These are phyloP conservation scores for Rasamsonia emersonii DNA, from an alignment of 2,329 filamentous ascomycete genomes.

Conservation along the genomic window DNA sequence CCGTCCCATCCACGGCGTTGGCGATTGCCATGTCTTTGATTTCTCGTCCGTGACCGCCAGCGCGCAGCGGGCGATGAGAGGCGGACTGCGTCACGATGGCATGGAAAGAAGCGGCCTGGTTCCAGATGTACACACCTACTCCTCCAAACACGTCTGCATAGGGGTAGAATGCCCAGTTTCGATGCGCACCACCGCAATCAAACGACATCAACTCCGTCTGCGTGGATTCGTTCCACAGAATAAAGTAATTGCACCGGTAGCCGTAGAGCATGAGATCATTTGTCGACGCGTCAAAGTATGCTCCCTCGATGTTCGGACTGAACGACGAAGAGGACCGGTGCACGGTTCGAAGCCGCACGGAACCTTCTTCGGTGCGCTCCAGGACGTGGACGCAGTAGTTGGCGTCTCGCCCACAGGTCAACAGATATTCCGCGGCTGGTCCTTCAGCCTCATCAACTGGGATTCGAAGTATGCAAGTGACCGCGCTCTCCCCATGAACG, in stretches of 20 bases:
- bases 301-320: constrained; percentile 66
- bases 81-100: constrained; percentile 31
- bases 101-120: constrained; percentile 53
- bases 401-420: constrained; percentile 71
- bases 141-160: constrained; percentile 18
- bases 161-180: constrained; percentile 57
- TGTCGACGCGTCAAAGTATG: constrained; percentile 47
- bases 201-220: constrained; percentile 62
- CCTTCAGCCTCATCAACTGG: constrained; percentile 9
- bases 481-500: constrained; percentile 50
- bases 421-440: constrained; percentile 34
- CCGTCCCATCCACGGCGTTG: constrained; percentile 7
- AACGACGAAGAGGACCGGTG: constrained; percentile 64
- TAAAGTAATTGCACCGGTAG: constrained; percentile 69
- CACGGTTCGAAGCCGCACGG: constrained; percentile 42
- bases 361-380: constrained; percentile 6
- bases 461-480: constrained; percentile 52
- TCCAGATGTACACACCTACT: constrained; percentile 60
- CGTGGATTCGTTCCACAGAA: constrained; percentile 68
- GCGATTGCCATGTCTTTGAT: constrained; percentile 57
- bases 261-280: constrained; percentile 64
- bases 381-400: constrained; percentile 57
- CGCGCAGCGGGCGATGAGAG: constrained; percentile 46
- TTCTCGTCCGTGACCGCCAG: constrained; percentile 77
- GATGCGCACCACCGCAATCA: constrained; percentile 77